Evolutionary conservation across 495 filamentous ascomycete species (phyloP).

Genomic region (Chaetomidium leptoderma): DNA sequence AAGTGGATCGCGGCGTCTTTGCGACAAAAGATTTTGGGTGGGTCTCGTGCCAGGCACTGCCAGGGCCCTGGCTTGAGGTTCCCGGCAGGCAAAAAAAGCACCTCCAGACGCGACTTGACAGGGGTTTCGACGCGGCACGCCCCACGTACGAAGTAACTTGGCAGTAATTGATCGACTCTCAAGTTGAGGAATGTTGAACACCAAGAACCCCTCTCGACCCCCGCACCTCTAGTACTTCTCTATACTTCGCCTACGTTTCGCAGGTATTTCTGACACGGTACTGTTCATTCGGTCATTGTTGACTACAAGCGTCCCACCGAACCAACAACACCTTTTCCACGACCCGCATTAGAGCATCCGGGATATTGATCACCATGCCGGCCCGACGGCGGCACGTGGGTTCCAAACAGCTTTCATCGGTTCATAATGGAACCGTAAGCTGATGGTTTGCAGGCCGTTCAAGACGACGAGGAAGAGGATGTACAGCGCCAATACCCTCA

Average conservation of each 20-base stretch:
- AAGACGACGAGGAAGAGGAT: slow-evolving; percentile 28
- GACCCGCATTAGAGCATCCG: neutral
- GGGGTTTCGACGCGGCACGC: neutral
- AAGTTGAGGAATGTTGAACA: too few relatives aligned
- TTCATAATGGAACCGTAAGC: neutral
- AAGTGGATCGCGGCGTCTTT: slow-evolving; percentile 11
- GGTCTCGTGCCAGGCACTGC: slow-evolving; percentile 10
- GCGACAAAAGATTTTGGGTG: slow-evolving; percentile 30
- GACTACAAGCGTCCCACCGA: too few relatives aligned
- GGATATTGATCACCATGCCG: slow-evolving; percentile 7
- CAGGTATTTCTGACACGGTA: too few relatives aligned
- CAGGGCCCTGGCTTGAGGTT: neutral
- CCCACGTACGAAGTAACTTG: neutral
- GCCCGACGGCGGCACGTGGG: slow-evolving; percentile 12
- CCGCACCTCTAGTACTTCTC: too few relatives aligned
- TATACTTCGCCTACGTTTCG: too few relatives aligned
- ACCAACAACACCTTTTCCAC: neutral
- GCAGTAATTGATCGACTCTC: neutral
- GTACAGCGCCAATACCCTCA: slow-evolving; percentile 12
- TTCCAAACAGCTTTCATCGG: neutral
- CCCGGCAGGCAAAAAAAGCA: slow-evolving; percentile 23
- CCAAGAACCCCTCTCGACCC: too few relatives aligned
- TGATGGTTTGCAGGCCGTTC: slow-evolving; percentile 12
- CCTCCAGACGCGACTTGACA: slow-evolving; percentile 19
- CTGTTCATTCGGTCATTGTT: too few relatives aligned